These are phyloP conservation scores for Cajanus cajan DNA, from an alignment of 306 rosid genomes.

Conservation along the genomic window DNA sequence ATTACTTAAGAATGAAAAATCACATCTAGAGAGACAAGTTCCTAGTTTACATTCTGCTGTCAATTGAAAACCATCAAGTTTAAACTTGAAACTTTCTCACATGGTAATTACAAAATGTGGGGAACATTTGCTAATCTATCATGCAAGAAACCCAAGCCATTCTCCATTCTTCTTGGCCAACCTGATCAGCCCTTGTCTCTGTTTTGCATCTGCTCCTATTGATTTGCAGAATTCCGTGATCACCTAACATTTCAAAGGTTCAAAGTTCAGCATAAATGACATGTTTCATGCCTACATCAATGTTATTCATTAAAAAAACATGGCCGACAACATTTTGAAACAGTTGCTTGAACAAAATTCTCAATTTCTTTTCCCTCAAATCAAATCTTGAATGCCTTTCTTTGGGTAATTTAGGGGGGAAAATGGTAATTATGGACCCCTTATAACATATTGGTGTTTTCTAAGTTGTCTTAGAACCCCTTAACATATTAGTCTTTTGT, in stretches of 20 bases:
- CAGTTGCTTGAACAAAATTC: conserved; percentile 1
- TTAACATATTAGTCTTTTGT: conserved; percentile 6
- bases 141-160: conserved; percentile 94
- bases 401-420: neutral
- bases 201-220: conserved; percentile 95
- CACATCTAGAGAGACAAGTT: conserved; percentile 32
- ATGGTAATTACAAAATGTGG: conserved; percentile 40
- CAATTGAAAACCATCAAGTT: conserved; percentile 36
- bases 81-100: conserved; percentile 38
- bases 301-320: neutral
- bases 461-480: neutral
- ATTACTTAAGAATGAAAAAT: conserved; percentile 40
- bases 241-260: conserved; percentile 49
- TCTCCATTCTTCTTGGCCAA: conserved; percentile 99
- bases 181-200: conserved; percentile 95
- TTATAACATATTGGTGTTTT: neutral
- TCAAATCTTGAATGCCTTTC: conserved; percentile 1
- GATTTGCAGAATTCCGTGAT: conserved; percentile 98
- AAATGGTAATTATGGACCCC: neutral
- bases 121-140: conserved; percentile 29
- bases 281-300: neutral
- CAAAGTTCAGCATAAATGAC: neutral
- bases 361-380: neutral
- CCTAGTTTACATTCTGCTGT: conserved; percentile 45
- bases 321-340: neutral